Base-by-base conservation (phyloP, 1,284 basidiomycete genomes). In the Tetrapyrgos nigripes region DNA sequence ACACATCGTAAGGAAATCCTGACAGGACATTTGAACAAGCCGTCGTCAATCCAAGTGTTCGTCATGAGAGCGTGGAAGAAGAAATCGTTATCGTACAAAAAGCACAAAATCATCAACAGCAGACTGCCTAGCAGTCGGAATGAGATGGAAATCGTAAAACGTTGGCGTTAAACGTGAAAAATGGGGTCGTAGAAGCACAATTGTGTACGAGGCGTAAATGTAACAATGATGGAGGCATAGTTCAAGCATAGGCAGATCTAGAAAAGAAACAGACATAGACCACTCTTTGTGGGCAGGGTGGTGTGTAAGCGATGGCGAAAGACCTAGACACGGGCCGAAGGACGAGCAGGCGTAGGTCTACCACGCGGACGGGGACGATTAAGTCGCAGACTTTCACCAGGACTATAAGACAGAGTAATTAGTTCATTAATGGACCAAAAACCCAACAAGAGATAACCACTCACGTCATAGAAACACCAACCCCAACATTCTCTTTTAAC, bases 291-390 rank as follows among this genome's bases (percentile, higher is more conserved):
- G 43, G 43, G 35, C 47, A 27, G 37, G 6, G 54, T 26, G 17
- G 31, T 21, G 21, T 33, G 37, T 10, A 40, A 21, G 19, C 14
- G 27, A 17, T 27, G 24, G 48, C n/a, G 24, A 19, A 23, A 10
- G 24, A 29, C 21, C 26, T 23, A 47, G 48, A 59, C 35, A 5
- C 40, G 59, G 17, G 47, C 43, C 37, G 40, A 26, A 56, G 47
- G 55, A 37, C 74, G 71, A 49, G 78, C 79, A 57, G 83, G 81
- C 6, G 81, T 83, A 5, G 81, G 77, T 40, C 86, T 78, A 56
- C 83, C 83, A 50, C 82, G 81, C 33, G 86, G 85, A 58, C 86
- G 82, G 26, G 90, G 89, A 33, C 88, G 85, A 68, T 79, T 88
- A 63, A 92, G 73, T 64, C 89, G 79, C 33, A 91, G 76, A 23